Percentiles rank a stretch among this genome's conserved stretches.
phyloP scores from a whole-genome alignment of 1,284 basidiomycete genomes.

The Apiotrichum veenhuisii region DNA sequence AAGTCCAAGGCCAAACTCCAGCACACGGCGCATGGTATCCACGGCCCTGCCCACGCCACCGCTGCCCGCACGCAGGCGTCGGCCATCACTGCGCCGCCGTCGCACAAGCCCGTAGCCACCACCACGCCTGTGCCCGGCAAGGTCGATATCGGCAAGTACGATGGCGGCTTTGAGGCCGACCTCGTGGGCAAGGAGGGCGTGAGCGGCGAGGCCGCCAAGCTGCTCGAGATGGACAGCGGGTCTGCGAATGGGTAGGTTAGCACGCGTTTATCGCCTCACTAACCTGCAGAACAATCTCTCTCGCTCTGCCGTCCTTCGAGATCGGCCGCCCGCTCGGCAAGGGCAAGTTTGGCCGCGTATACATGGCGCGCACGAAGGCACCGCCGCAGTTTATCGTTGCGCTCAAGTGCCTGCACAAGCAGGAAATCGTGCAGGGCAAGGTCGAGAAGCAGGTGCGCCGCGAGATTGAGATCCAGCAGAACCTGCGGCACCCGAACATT shows the following conservation, averaged over 20 bases:
- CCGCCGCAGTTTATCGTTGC: constrained; percentile 90
- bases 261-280: background rate
- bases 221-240: constrained; percentile 74
- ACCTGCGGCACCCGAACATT: constrained; percentile 92
- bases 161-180: constrained; percentile 80
- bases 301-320: constrained; percentile 74
- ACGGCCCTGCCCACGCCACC: constrained; percentile 30
- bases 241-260: constrained; percentile 56
- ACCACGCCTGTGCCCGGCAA: background rate
- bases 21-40: constrained; percentile 13
- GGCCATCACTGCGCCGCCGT: constrained; percentile 1
- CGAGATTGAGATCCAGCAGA: constrained; percentile 98
- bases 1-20: constrained; percentile 1
- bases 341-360: constrained; percentile 97
- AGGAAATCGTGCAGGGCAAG: constrained; percentile 80
- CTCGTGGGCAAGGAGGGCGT: constrained; percentile 55
- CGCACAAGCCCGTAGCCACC: background rate
- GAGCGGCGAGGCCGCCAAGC: constrained; percentile 66
- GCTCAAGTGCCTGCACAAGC: constrained; percentile 96
- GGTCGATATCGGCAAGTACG: constrained; percentile 72
- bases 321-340: constrained; percentile 95
- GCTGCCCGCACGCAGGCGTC: constrained; percentile 17
- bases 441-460: constrained; percentile 95
- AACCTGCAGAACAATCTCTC: constrained; percentile 50
- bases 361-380: constrained; percentile 91